Evolutionary conservation across 306 rosid genomes (phyloP).

Genomic region (Vachellia collinsii): DNA sequence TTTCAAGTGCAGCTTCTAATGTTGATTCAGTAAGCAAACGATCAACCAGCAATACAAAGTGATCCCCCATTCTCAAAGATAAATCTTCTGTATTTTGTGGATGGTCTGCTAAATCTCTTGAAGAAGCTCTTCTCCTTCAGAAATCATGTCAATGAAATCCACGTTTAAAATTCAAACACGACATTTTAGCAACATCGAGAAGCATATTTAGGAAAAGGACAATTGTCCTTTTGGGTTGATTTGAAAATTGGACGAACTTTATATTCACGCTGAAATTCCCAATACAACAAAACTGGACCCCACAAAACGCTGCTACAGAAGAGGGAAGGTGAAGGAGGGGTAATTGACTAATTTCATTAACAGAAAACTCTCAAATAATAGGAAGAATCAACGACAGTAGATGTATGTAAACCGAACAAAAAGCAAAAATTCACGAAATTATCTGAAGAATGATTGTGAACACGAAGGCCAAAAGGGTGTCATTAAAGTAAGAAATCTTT

Average conservation of each 20-base stretch:
- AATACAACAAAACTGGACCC: conserved; percentile 41
- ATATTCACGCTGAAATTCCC: conserved; percentile 44
- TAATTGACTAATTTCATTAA: conserved; percentile 31
- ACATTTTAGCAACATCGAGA: conserved; percentile 36
- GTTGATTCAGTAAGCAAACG: conserved; percentile 92
- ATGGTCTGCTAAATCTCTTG: conserved; percentile 25
- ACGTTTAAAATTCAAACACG: conserved; percentile 25
- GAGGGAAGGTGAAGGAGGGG: not conserved
- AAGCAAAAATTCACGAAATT: conserved; percentile 17
- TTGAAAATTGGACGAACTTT: conserved; percentile 32
- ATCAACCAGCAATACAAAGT: conserved; percentile 89
- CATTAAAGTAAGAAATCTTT: conserved; percentile 23
- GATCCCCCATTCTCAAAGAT: conserved; percentile 77
- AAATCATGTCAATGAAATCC: conserved; percentile 42
- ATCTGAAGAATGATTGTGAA: conserved; percentile 13
- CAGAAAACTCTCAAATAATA: conserved; percentile 25
- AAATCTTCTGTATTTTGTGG: conserved; percentile 16
- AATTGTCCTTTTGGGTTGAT: conserved; percentile 35
- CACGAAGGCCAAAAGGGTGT: conserved; percentile 16
- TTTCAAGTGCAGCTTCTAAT: conserved; percentile 85
- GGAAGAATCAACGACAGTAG: not conserved
- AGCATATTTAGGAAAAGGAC: conserved; percentile 39
- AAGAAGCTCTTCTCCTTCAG: conserved; percentile 35
- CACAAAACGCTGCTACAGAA: conserved; percentile 27
- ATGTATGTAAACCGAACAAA: not conserved